These are phyloP conservation scores for Saksenaea oblongispora DNA, from an alignment of 371 early-diverging fungal genomes.

Conservation along the genomic window DNA sequence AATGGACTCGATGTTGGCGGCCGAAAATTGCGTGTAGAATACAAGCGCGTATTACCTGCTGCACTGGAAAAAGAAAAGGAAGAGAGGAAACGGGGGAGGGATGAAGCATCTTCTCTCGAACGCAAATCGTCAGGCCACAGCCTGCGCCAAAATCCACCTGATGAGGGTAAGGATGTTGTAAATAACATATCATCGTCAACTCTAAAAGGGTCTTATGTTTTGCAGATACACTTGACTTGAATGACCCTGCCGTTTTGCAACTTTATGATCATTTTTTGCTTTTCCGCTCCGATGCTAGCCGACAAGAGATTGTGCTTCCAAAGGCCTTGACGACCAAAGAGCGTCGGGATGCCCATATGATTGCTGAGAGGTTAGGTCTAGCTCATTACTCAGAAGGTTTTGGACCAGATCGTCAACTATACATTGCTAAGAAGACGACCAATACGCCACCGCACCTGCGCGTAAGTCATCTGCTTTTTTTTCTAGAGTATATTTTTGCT, in stretches of 20 bases:
- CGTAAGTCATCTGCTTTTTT: conserved; percentile 10
- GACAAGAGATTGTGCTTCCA: conserved; percentile 62
- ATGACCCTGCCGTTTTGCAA: conserved; percentile 67
- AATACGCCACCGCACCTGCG: conserved; percentile 27
- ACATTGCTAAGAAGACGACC: conserved; percentile 37
- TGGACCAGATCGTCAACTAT: conserved; percentile 43
- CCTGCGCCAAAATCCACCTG: conserved; percentile 34
- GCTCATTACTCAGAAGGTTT: conserved; percentile 58
- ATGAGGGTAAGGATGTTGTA: conserved; percentile 30
- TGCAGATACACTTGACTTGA: conserved; percentile 60
- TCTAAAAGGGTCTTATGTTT: neutral
- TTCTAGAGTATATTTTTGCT: neutral
- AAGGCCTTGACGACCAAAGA: conserved; percentile 50
- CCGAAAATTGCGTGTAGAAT: conserved; percentile 80
- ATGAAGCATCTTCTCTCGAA: conserved; percentile 38
- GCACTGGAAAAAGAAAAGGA: conserved; percentile 18
- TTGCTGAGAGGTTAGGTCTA: conserved; percentile 59
- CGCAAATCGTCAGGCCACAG: conserved; percentile 44
- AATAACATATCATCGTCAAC: conserved; percentile 24
- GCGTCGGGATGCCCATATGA: conserved; percentile 56
- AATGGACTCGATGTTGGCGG: conserved; percentile 74
- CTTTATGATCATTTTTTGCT: conserved; percentile 69
- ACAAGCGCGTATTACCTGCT: conserved; percentile 60
- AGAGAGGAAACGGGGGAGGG: conserved; percentile 18
- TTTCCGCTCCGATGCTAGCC: conserved; percentile 67